phyloP scores from a whole-genome alignment of 208 protist species.

The Strigomonas culicis region DNA sequence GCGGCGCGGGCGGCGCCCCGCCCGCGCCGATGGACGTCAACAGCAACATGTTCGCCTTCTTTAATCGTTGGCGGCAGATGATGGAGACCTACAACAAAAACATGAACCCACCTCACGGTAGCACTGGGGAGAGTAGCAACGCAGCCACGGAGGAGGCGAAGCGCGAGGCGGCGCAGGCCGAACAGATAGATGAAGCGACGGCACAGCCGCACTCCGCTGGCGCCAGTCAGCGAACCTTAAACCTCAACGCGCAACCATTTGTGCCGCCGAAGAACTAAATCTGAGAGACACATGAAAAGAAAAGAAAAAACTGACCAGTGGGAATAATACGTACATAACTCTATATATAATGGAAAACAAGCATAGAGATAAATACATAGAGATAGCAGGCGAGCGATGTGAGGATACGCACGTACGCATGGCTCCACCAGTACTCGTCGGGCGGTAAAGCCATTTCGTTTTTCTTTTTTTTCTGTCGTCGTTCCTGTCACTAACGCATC shows the following conservation, averaged over 20 bases:
- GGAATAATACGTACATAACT: not conserved
- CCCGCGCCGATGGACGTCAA: too few relatives aligned
- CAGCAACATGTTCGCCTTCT: too few relatives aligned
- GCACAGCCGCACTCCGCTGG: too few relatives aligned
- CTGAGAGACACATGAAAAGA: not conserved
- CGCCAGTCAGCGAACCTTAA: too few relatives aligned
- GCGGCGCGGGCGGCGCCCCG: too few relatives aligned
- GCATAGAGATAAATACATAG: too few relatives aligned
- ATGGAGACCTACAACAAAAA: not conserved
- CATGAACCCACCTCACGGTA: too few relatives aligned
- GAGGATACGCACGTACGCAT: not conserved
- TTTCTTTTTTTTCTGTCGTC: slow-evolving; percentile 13
- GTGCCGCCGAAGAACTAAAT: too few relatives aligned
- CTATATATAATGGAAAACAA: not conserved
- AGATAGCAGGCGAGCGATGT: too few relatives aligned
- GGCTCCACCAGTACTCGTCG: not conserved
- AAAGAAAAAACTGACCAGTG: slow-evolving; percentile 1
- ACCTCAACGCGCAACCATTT: too few relatives aligned
- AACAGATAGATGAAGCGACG: not conserved
- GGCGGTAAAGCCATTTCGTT: not conserved
- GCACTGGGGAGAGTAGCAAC: too few relatives aligned
- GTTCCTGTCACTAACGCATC: not conserved
- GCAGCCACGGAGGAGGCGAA: not conserved
- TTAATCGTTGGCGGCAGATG: not conserved
- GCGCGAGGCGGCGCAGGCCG: not conserved